A percentile compares a stretch with the other conserved stretches of the same genome.
Conservation (phyloP, 805 yeast species). For the Candida lessepsii region DNA sequence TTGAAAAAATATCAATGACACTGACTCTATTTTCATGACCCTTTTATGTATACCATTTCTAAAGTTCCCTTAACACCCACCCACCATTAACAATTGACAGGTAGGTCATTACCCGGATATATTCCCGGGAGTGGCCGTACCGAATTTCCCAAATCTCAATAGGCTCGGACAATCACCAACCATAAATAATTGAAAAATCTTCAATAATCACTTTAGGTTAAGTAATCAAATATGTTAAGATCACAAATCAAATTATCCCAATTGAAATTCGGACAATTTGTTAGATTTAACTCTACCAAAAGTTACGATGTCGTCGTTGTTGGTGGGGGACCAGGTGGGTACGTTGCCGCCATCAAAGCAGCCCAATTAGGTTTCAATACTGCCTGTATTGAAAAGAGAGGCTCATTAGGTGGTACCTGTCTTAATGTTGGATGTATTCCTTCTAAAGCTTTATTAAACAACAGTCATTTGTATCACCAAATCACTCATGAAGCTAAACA, state of each 20-base stretch:
- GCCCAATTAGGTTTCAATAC: conserved; percentile 94
- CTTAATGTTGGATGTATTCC: conserved; percentile 99
- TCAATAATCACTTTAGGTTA: neutral
- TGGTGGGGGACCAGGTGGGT: conserved; percentile 99
- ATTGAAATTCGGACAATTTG: conserved; percentile 23
- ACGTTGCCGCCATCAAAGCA: conserved; percentile 97
- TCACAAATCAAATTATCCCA: conserved; percentile 8
- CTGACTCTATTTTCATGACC: neutral
- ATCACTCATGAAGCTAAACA: conserved; percentile 77
- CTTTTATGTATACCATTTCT: no score
- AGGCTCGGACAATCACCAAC: conserved; percentile 13
- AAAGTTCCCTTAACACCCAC: neutral
- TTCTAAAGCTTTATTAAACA: conserved; percentile 91
- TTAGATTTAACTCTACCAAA: conserved; percentile 42
- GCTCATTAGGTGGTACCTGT: conserved; percentile 96
- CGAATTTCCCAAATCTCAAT: conserved; percentile 6
- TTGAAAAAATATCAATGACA: no score
- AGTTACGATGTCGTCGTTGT: conserved; percentile 87
- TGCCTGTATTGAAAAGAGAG: conserved; percentile 97
- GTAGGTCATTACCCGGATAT: conserved; percentile 4
- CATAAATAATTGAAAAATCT: conserved; percentile 7
- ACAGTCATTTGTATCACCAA: conserved; percentile 89
- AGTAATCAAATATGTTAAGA: conserved; percentile 20
- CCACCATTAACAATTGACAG: neutral
- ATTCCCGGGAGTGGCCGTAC: conserved; percentile 8